A percentile compares a stretch with the other conserved stretches of the same genome.
phyloP scores from a whole-genome alignment of 805 yeast species.

The Starmerella davenportii region DNA sequence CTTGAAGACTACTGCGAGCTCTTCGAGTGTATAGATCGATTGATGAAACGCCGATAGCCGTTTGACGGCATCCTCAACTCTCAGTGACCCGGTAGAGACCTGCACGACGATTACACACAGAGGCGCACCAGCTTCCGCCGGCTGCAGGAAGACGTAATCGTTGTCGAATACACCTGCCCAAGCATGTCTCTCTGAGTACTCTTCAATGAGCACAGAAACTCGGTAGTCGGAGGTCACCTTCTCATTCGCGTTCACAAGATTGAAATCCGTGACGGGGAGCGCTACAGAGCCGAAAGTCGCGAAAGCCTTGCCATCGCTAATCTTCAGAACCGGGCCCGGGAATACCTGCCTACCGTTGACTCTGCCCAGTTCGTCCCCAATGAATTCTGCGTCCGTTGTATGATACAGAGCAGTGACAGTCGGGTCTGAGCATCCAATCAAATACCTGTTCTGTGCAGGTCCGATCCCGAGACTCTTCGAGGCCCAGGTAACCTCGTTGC shows the following conservation, averaged over 20 bases:
- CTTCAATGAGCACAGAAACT: background rate
- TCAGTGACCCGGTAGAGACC: too few species aligned
- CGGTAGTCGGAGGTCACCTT: background rate
- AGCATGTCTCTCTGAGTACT: background rate
- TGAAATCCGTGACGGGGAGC: conserved; percentile 3
- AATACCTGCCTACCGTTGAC: conserved; percentile 4
- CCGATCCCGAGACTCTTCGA: background rate
- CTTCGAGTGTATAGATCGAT: conserved; percentile 4
- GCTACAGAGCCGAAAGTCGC: background rate
- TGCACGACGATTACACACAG: background rate
- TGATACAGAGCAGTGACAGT: conserved; percentile 3
- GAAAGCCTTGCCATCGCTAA: conserved; percentile 1
- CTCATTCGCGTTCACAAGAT: background rate
- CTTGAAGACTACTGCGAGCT: conserved; percentile 4
- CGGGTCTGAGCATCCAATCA: conserved; percentile 3
- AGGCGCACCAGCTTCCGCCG: background rate
- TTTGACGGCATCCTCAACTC: background rate
- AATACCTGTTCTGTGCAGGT: background rate
- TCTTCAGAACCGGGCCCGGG: conserved; percentile 7
- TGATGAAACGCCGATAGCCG: background rate
- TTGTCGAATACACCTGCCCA: background rate
- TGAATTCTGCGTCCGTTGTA: conserved; percentile 1
- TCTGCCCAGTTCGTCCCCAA: background rate
- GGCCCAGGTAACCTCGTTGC: background rate
- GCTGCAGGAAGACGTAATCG: background rate